Base-by-base conservation (phyloP, 352 stramenopile genomes). In the Phytophthora foliorum region DNA sequence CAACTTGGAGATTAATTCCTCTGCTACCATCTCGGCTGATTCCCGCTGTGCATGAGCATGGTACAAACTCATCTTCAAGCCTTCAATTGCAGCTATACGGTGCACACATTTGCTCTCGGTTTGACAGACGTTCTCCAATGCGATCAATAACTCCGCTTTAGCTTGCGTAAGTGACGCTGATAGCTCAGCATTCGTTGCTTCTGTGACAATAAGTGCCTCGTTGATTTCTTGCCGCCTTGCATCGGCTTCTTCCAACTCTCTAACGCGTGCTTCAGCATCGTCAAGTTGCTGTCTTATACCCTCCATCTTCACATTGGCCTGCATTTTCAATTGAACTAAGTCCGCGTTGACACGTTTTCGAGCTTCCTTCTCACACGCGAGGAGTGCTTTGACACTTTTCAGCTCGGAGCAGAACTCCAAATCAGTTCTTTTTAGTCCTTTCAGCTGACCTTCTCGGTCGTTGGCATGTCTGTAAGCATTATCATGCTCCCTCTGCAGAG, bases 401-500 rank as follows among this genome's bases (percentile, higher is more conserved):
- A 74, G 31, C 11, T 66, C 39, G 8, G 31, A 34, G 11, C 2
- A 32, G 34, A 62, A 29, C 7, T 70, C 53, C 48, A 36, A 10
- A n/a, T 57, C 51, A 17, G 36, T n/a, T n/a, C 13, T 16, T 62
- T 60, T 32, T 4, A 58, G 19, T 21, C 25, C 19, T 17, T n/a
- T n/a, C 13, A 74, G 17, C 55, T 70, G 51, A 9, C 16, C 17
- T 58, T 68, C 50, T 21, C 68, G 41, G 2, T 32, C 32, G 22
- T 14, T 27, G 22, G 16, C n/a, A 2, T 44, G n/a, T 4, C 11
- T 45, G 8, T 22, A 38, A 45, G 57, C 31, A 3, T 55, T 39
- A n/a, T 63, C 36, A 45, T 63, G 51, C 17, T 72, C 50, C 14
- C 44, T 57, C 24, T 63, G 32, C 17, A 57, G 38, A 44, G 17